Evolutionary conservation across 2,329 filamentous ascomycete species (phyloP).

Genomic region (Aspergillus hiratsukae): DNA sequence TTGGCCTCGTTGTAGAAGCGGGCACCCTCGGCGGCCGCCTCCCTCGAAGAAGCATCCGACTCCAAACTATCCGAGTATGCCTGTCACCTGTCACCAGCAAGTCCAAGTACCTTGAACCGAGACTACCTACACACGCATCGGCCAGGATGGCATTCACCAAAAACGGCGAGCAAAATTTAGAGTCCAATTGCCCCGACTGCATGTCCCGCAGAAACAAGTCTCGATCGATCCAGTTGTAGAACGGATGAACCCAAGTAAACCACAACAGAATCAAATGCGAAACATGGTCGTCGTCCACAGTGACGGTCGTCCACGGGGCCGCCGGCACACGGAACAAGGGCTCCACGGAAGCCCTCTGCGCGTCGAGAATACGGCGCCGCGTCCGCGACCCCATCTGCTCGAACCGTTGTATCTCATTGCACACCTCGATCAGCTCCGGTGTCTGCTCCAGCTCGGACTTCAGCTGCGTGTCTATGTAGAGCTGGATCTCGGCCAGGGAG

Average conservation of each 20-base stretch:
- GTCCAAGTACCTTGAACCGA: no score
- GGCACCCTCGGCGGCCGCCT: constrained; percentile 19
- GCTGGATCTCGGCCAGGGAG: constrained; percentile 22
- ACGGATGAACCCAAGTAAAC: constrained; percentile 30
- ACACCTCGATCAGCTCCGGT: constrained; percentile 18
- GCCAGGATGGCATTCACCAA: constrained; percentile 33
- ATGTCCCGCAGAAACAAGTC: constrained; percentile 34
- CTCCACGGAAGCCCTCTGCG: constrained; percentile 13
- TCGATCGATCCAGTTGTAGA: constrained; percentile 29
- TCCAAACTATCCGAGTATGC: constrained; percentile 26
- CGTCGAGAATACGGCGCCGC: constrained; percentile 14
- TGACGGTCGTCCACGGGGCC: constrained; percentile 26
- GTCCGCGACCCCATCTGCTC: constrained; percentile 13
- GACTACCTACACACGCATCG: constrained; percentile 25
- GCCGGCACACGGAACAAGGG: constrained; percentile 23
- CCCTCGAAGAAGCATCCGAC: constrained; percentile 15
- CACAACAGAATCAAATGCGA: constrained; percentile 30
- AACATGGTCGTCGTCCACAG: constrained; percentile 22
- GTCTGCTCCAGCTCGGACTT: constrained; percentile 15
- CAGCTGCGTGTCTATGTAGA: constrained; percentile 21
- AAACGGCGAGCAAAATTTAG: constrained; percentile 31
- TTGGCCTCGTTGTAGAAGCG: constrained; percentile 35
- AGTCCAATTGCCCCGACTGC: constrained; percentile 22
- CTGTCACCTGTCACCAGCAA: constrained; percentile 10
- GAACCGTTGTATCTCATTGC: constrained; percentile 12